Percentiles rank a stretch among this genome's conserved stretches.
Conservation (phyloP, 2,329 filamentous ascomycete genomes). For the Aspergillus pseudoviridinutans region DNA sequence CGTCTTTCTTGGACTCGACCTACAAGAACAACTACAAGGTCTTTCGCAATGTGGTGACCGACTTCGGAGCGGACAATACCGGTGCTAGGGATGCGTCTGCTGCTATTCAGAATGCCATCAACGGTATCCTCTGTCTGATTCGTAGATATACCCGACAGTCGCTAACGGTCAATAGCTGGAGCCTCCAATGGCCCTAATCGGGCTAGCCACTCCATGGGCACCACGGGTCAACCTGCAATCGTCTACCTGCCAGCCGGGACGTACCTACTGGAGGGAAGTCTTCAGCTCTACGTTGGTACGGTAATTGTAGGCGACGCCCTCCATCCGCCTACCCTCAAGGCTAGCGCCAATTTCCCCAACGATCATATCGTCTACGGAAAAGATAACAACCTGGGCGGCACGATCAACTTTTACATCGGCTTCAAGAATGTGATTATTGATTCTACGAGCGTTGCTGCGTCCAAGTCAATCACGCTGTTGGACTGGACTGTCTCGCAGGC, state of each 20-base stretch:
- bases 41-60: constrained; percentile 34
- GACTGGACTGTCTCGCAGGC: constrained; percentile 40
- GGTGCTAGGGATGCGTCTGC: constrained; percentile 25
- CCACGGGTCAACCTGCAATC: constrained; percentile 27
- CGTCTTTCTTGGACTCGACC: constrained; percentile 20
- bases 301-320: constrained; percentile 37
- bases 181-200: constrained; percentile 21
- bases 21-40: constrained; percentile 30
- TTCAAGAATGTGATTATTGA: constrained; percentile 40
- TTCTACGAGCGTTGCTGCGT: constrained; percentile 26
- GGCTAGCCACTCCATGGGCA: constrained; percentile 23
- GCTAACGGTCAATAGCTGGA: constrained; percentile 14
- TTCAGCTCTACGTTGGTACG: constrained; percentile 31
- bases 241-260: constrained; percentile 29
- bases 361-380: constrained; percentile 54
- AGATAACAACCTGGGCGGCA: constrained; percentile 28
- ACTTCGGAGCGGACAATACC: constrained; percentile 34
- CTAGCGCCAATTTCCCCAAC: constrained; percentile 48
- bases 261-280: constrained; percentile 20
- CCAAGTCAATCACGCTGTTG: constrained; percentile 27
- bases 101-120: constrained; percentile 29
- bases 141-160: too few species aligned
- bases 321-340: constrained; percentile 50
- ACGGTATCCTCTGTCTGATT: constrained; percentile 12
- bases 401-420: constrained; percentile 34